phyloP scores from a whole-genome alignment of 2,329 filamentous ascomycete species.

The Phaeoacremonium minimum region DNA sequence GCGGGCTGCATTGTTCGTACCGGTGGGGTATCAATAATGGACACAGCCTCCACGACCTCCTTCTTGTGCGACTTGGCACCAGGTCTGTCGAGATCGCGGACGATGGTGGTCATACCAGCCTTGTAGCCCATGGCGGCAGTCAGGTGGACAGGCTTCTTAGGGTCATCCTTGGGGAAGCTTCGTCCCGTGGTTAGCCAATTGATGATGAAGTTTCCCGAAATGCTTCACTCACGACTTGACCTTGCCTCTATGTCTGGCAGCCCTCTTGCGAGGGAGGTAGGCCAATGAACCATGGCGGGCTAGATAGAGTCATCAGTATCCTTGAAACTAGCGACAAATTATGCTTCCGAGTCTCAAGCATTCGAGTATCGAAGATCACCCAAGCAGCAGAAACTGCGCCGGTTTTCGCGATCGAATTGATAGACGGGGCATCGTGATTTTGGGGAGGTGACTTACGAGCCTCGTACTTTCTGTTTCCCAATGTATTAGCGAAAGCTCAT shows the following conservation, averaged over 20 bases:
- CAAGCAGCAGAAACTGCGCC: too few relatives aligned
- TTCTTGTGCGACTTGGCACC: slow-evolving; percentile 99
- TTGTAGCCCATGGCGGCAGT: slow-evolving; percentile 99
- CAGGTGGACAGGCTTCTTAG: slow-evolving; percentile 99
- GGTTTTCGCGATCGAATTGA: too few relatives aligned
- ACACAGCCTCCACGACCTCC: slow-evolving; percentile 86
- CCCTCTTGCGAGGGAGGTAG: slow-evolving; percentile 86
- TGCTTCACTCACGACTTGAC: slow-evolving; percentile 82
- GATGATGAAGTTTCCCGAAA: slow-evolving; percentile 14
- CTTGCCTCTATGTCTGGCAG: slow-evolving; percentile 90
- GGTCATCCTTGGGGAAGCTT: slow-evolving; percentile 99
- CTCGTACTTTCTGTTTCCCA: too few relatives aligned
- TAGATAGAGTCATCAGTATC: too few relatives aligned
- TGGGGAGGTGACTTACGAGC: too few relatives aligned
- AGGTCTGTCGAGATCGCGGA: slow-evolving; percentile 97
- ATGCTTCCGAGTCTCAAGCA: too few relatives aligned
- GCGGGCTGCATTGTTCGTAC: slow-evolving; percentile 85
- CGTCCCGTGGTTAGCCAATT: slow-evolving; percentile 11
- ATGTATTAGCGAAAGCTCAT: too few relatives aligned
- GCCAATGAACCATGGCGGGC: slow-evolving; percentile 88
- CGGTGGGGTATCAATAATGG: slow-evolving; percentile 88
- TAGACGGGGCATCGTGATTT: too few relatives aligned
- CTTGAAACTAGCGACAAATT: too few relatives aligned
- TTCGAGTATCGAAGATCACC: too few relatives aligned
- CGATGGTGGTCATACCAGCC: slow-evolving; percentile 99